Conservation (phyloP, 805 yeast species). For the Metschnikowia reukaufii region DNA sequence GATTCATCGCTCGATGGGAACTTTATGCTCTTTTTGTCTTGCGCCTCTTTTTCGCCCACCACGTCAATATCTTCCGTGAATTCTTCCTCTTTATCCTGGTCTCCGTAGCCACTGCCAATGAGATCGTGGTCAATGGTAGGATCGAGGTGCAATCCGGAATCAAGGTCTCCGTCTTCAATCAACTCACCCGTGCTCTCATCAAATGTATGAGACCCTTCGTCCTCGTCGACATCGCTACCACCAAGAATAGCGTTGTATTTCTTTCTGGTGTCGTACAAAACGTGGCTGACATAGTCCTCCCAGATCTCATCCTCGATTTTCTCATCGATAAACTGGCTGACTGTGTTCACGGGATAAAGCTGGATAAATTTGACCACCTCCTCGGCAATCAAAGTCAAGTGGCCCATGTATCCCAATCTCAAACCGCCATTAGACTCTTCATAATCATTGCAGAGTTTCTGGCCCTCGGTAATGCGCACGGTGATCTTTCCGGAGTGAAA, state of each 20-base stretch:
- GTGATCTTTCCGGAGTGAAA: conserved; percentile 51
- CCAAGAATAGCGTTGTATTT: conserved; percentile 94
- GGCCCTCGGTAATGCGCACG: conserved; percentile 45
- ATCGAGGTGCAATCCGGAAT: conserved; percentile 32
- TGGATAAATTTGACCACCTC: conserved; percentile 33
- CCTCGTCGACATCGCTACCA: conserved; percentile 53
- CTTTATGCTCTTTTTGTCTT: conserved; percentile 10
- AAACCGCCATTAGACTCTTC: conserved; percentile 28
- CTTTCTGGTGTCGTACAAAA: conserved; percentile 84
- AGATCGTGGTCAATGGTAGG: conserved; percentile 31
- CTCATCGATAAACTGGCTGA: conserved; percentile 38
- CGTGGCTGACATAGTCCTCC: conserved; percentile 80
- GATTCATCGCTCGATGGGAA: conserved; percentile 26
- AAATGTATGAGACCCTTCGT: conserved; percentile 22
- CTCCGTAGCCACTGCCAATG: conserved; percentile 27
- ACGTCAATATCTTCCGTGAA: conserved; percentile 20
- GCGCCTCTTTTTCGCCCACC: conserved; percentile 12
- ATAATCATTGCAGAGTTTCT: conserved; percentile 34
- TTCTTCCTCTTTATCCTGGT: conserved; percentile 25
- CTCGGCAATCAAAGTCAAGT: conserved; percentile 33
- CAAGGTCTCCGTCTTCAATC: conserved; percentile 34
- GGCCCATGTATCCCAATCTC: conserved; percentile 33
- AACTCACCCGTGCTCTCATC: conserved; percentile 40
- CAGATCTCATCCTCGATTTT: conserved; percentile 53
- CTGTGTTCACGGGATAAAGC: conserved; percentile 38